Evolutionary conservation across 2,329 filamentous ascomycete genomes (phyloP), one percentile per base, ranked within the genome.

Genomic region (Fusarium mundagurra): DNA sequence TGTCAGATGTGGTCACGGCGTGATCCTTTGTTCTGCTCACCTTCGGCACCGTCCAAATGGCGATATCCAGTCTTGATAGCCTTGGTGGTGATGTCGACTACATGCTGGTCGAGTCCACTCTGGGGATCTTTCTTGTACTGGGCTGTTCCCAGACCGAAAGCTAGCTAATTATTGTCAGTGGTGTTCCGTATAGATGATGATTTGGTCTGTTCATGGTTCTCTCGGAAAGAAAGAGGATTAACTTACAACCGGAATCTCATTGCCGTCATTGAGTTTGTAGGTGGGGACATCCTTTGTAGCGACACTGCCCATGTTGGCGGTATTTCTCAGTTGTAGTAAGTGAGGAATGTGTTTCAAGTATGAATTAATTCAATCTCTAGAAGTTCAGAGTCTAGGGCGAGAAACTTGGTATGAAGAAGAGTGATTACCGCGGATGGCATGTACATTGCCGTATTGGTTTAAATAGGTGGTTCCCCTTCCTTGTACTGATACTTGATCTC

Each of bases 1-100:
- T 27, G 34, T 73, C 34, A 73, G 64, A 10, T 14, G 36, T 33
- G 12, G 31, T 16, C 34, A 20, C 10, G 13, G 9, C 18, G 27
- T 12, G 8, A 9, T 18, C 12, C 10, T 22, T 13, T 6, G 14
- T n/a, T 20, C 13, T 22, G 73, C 82, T 65, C 80, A 91, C 91
- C 83, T 84, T 95, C 91, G 27, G 93, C 93, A 48, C 93, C 90
- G 80, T 96, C 93, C 7, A 95, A 86, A 78, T 95, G 93, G 66
- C 87, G 86, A 81, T 91, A 95, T 31, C 92, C 93, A n/a, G 89
- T 82, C 62, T 89, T 87, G 76, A 94, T 92, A 38, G 93, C 93
- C 72, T 84, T 87, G 64, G 92, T 88, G 47, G 87, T 86, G 60
- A 84, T 73, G 31, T 85, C 82, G 51, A 87, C 80, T 55, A 88